phyloP scores from a whole-genome alignment of 2,329 filamentous ascomycete species.

The Diaporthe helianthi region DNA sequence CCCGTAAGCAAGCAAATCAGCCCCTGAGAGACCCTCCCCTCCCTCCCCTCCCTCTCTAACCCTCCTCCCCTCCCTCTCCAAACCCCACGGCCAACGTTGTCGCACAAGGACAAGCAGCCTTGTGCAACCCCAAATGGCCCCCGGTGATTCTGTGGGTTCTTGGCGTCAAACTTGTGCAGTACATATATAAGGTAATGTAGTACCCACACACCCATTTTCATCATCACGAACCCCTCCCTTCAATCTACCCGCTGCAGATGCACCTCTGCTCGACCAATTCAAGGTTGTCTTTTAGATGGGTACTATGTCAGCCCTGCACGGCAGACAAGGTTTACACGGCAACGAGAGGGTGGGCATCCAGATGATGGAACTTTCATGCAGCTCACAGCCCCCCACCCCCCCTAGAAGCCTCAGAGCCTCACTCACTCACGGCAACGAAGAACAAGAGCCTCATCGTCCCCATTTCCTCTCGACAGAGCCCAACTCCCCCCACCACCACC shows the following conservation, averaged over 20 bases:
- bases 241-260: not conserved
- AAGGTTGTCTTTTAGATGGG: not conserved
- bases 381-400: conserved; percentile 13
- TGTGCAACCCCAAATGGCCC: no score
- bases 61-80: not conserved
- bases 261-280: not conserved
- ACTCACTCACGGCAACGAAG: not conserved
- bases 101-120: not conserved
- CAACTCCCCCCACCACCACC: no score
- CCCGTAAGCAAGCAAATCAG: not conserved
- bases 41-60: not conserved
- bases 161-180: not conserved
- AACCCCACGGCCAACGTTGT: not conserved
- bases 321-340: not conserved
- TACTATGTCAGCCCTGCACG: conserved; percentile 2
- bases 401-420: conserved; percentile 7
- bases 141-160: not conserved
- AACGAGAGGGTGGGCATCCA: not conserved
- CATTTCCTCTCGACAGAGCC: not conserved
- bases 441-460: not conserved
- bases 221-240: not conserved
- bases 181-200: no score
- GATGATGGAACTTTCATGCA: not conserved
- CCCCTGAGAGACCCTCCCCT: no score
- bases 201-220: not conserved